These are phyloP conservation scores for Dryas drummondii DNA, from an alignment of 306 rosid genomes.

Conservation along the genomic window DNA sequence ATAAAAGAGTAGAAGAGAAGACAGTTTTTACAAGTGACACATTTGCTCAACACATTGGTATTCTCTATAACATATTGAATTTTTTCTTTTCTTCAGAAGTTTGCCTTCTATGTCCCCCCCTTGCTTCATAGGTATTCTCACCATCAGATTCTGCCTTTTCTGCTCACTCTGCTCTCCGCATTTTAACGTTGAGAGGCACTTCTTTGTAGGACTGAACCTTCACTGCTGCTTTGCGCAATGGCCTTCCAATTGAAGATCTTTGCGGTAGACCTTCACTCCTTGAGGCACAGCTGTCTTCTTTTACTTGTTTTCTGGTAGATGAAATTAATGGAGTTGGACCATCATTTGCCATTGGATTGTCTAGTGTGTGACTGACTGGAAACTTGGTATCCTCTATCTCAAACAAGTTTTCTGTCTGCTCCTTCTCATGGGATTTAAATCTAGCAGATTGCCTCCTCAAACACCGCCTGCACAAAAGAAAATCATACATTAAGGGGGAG, in stretches of 20 bases:
- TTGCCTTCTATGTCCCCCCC: too few relatives aligned
- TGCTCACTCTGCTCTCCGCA: slow-evolving; percentile 54
- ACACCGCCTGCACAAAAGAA: slow-evolving; percentile 41
- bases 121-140: not conserved
- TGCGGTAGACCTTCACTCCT: slow-evolving; percentile 38
- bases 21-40: too few relatives aligned
- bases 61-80: too few relatives aligned
- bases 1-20: too few relatives aligned
- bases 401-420: slow-evolving; percentile 50
- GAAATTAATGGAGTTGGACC: slow-evolving; percentile 21
- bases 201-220: slow-evolving; percentile 73
- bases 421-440: slow-evolving; percentile 43
- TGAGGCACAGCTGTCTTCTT: slow-evolving; percentile 27
- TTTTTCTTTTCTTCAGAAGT: too few relatives aligned
- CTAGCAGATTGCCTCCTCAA: slow-evolving; percentile 64
- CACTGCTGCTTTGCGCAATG: slow-evolving; percentile 51
- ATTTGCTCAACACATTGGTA: too few relatives aligned
- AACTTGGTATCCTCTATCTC: slow-evolving; percentile 60
- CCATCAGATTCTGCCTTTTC: not conserved
- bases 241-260: slow-evolving; percentile 63
- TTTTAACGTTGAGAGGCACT: slow-evolving; percentile 48
- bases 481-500: not conserved
- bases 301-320: slow-evolving; percentile 18
- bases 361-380: not conserved
- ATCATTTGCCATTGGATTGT: not conserved